Base-by-base conservation (phyloP, 148 eudicot species). In the Vaccinium corymbosum region DNA sequence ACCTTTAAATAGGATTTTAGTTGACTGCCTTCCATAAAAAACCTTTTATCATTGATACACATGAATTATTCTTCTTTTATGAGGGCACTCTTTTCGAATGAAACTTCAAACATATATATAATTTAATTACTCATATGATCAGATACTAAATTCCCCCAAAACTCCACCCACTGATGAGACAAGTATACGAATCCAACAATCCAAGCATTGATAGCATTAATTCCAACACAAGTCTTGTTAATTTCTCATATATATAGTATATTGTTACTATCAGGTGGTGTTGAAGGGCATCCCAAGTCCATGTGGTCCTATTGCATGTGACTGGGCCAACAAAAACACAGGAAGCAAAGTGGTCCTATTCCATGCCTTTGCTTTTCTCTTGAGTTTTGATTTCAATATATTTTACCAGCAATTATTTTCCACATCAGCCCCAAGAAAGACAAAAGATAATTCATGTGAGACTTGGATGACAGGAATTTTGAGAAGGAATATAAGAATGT, bases 321-420 rank as follows among this genome's bases (percentile, higher is more conserved):
- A 49, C n/a, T 13, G 16, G 80, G 61, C 38, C 20, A 78, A 52
- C 16, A 15, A 12, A 78, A 27, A 29, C 17, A 52, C 16, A 53
- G 20, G 42, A 35, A 78, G 61, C 59, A 52, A 51, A 15, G 42
- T 51, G 3, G n/a, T 51, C 11, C 7, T 8, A 15, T 25, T 20
- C 61, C 57, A 22, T 4, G 15, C 9, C 22, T n/a, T 20, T 14
- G 38, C 38, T 35, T 49, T 49, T 81, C 68, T 57, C 46, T 64
- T 66, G 53, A 81, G 76, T 49, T 81, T 14, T 25, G 52, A 78
- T 78, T 52, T 15, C 32, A 76, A 10, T 20, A 76, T 76, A 46
- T 6, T 76, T 48, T n/a, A 13, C n/a, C 22, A 46, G 14, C 20
- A 9, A n/a, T 49, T 49, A 8, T 62, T 62, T 57, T 62, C 27